These are phyloP conservation scores for Flaveria brownii DNA, from an alignment of 129 eudicot genomes.

Conservation along the genomic window DNA sequence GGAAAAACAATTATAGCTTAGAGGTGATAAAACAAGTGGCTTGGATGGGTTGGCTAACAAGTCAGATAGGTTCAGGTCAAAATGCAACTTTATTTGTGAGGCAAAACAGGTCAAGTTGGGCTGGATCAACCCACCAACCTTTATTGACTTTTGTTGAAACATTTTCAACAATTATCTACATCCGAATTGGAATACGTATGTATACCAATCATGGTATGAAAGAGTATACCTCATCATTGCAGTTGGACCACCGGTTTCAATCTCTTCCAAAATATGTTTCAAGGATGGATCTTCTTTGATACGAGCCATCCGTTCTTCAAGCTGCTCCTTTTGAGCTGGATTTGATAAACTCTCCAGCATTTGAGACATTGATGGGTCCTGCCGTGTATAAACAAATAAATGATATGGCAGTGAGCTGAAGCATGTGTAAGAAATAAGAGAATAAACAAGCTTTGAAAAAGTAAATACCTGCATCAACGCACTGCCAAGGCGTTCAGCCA, in stretches of 20 bases:
- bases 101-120: not conserved
- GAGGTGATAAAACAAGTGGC: not conserved
- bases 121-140: not conserved
- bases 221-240: constrained; percentile 90
- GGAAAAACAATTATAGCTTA: constrained; percentile 7
- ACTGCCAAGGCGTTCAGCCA: constrained; percentile 92
- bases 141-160: not conserved
- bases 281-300: constrained; percentile 89
- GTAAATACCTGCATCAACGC: constrained; percentile 81
- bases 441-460: not conserved
- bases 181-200: constrained; percentile 12
- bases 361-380: constrained; percentile 97
- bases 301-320: constrained; percentile 88
- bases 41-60: not conserved
- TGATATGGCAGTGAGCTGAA: not conserved
- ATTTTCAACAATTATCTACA: constrained; percentile 1
- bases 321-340: constrained; percentile 73
- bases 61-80: not conserved
- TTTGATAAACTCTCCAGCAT: constrained; percentile 81
- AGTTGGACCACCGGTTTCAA: constrained; percentile 92
- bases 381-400: constrained; percentile 22
- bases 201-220: not conserved
- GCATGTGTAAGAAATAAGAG: constrained; percentile 16
- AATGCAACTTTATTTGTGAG: not conserved
- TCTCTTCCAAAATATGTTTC: constrained; percentile 89